phyloP scores from a whole-genome alignment of 2,329 filamentous ascomycete species.

The Septoria linicola region DNA sequence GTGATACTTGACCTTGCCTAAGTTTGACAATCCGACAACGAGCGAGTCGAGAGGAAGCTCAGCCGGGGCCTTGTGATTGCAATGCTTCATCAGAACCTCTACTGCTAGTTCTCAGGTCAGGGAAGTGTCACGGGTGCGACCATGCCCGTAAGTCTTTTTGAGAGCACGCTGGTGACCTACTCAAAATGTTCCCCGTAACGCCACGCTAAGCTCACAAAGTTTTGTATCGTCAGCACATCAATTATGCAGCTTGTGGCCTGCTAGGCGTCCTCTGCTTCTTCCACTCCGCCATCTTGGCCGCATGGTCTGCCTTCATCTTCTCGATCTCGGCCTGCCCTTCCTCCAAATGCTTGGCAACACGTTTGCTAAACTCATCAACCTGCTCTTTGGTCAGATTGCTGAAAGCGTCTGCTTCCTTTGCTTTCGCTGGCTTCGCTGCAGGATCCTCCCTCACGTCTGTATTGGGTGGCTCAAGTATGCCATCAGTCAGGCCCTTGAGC shows the following conservation, averaged over 20 bases:
- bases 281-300: constrained; percentile 71
- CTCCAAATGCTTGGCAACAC: constrained; percentile 69
- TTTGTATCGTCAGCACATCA: not conserved
- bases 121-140: no score
- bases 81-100: no score
- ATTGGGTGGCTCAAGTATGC: constrained; percentile 69
- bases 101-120: no score
- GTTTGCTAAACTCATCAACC: constrained; percentile 78
- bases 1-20: no score
- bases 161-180: no score
- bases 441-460: constrained; percentile 24
- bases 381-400: constrained; percentile 72
- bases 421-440: constrained; percentile 47
- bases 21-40: no score
- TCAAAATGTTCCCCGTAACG: no score
- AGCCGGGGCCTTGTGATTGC: no score
- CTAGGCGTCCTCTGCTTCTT: constrained; percentile 64
- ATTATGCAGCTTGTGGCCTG: no score
- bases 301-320: constrained; percentile 77
- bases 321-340: constrained; percentile 79
- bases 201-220: not conserved
- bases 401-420: constrained; percentile 45
- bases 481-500: constrained; percentile 75
- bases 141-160: no score
- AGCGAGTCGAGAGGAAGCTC: no score